Conservation (phyloP, 1,284 basidiomycete species). For the Rhodotorula sp. region DNA sequence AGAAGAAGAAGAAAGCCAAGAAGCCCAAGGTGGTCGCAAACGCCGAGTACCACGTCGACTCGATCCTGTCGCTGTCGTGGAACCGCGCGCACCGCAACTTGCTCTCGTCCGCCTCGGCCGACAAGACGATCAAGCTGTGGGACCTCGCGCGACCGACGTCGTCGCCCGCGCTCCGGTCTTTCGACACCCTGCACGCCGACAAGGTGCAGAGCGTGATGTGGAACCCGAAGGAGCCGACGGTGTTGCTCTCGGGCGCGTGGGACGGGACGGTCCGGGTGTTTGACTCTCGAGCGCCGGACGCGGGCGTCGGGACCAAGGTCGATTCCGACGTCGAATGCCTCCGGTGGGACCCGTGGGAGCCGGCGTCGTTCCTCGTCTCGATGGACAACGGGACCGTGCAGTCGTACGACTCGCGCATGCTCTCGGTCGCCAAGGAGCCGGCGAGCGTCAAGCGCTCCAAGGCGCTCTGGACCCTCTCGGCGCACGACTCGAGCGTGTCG, state of each 20-base stretch:
- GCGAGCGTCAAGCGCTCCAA: constrained; percentile 43
- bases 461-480: constrained; percentile 79
- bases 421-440: constrained; percentile 59
- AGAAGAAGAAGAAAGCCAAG: constrained; percentile 87
- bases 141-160: constrained; percentile 69
- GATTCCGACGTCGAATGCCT: constrained; percentile 85
- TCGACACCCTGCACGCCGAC: constrained; percentile 77
- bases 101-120: constrained; percentile 87
- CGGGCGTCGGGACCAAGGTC: constrained; percentile 60
- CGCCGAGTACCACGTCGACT: constrained; percentile 82
- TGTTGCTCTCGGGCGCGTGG: constrained; percentile 87
- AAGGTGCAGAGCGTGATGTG: constrained; percentile 98
- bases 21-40: constrained; percentile 60
- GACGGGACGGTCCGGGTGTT: constrained; percentile 91
- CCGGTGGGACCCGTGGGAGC: constrained; percentile 93
- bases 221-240: constrained; percentile 82
- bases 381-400: constrained; percentile 89
- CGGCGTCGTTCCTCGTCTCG: constrained; percentile 82
- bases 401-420: constrained; percentile 82
- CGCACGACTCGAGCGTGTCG: constrained; percentile 92
- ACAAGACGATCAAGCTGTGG: constrained; percentile 96
- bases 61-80: constrained; percentile 88
- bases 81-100: constrained; percentile 84
- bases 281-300: constrained; percentile 79
- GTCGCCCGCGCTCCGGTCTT: constrained; percentile 69